Base-by-base conservation (phyloP, 2,329 filamentous ascomycete genomes). In the Neospermospora avenae region DNA sequence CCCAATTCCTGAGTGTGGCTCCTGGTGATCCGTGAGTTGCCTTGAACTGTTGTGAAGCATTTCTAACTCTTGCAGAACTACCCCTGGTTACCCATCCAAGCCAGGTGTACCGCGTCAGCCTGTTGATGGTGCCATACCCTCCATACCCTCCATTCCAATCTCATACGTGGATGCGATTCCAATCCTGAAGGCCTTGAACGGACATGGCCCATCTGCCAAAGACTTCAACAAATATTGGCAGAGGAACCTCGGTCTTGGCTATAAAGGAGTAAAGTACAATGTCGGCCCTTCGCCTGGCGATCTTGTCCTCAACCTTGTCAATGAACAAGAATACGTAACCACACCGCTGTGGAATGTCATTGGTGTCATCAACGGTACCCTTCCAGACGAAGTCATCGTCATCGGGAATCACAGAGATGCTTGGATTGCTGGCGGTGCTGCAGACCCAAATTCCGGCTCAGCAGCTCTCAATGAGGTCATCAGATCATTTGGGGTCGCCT, bases 371-470 rank as follows among this genome's bases (percentile, higher is more conserved):
- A 96, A 96, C 69, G 95, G 93, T 10, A 89, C 88, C 0, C 85
- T 95, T 37, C 85, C 92, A 69, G 86, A 96, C 68, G 92, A 97
- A 70, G 91, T 96, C 0, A 80, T 99, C 48, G 82, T 99, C 3
- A 77, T 98, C 34, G 92, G 93, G n/a, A 96, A 96, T 70, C 93
- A 96, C 71, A 85, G 92, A 35, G 92, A 96, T 74, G 90, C 93
- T 0, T 96, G 91, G 91, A 88, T 93, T 69, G 87, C 87, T 20
- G 91, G 91, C n/a, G 90, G 91, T 24, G 89, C 90, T 16, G 89
- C 81, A 13, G 91, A 96, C 68, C 91, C 91, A 1, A 93, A 93
- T 77, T 90, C 87, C 63, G 91, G 91, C 63, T 92, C 88, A 16
- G 89, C 91, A 3, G 84, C 87, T 0, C 74, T 96, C 46, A 92